Evolutionary conservation across 805 yeast species (phyloP).

Genomic region (Starmerella powellii): DNA sequence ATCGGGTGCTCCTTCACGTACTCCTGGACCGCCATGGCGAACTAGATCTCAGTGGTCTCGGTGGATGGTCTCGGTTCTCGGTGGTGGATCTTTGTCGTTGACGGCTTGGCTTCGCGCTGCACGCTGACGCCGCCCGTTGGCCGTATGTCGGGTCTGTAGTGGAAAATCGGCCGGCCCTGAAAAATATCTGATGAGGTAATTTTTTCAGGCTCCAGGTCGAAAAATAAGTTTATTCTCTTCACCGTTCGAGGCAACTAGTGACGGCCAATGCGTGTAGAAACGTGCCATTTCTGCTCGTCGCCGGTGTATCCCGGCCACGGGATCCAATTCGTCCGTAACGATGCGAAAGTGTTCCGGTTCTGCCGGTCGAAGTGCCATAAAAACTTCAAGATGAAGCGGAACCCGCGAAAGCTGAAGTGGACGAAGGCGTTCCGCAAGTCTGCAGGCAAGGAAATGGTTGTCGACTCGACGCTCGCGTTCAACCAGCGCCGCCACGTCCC

Average conservation of each 20-base stretch:
- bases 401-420: conserved; percentile 97
- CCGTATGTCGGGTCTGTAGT: conserved; percentile 1
- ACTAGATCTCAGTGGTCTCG: background rate
- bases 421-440: conserved; percentile 98
- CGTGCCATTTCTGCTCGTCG: conserved; percentile 94
- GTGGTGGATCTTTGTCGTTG: no score
- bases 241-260: background rate
- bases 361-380: conserved; percentile 98
- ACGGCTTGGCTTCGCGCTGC: no score
- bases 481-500: conserved; percentile 97
- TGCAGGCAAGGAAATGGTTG: conserved; percentile 97
- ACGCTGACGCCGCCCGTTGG: no score
- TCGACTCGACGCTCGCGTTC: conserved; percentile 89
- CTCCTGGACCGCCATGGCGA: conserved; percentile 17
- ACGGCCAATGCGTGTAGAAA: conserved; percentile 31
- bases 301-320: conserved; percentile 95
- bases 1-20: conserved; percentile 51
- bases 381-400: conserved; percentile 93
- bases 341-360: conserved; percentile 93
- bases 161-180: background rate
- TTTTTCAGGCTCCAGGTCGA: background rate
- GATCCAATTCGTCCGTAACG: conserved; percentile 94
- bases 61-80: background rate
- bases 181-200: conserved; percentile 1
- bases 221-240: background rate